These are phyloP conservation scores for Saprolegnia parasitica DNA, from an alignment of 352 stramenopile species.

Conservation along the genomic window DNA sequence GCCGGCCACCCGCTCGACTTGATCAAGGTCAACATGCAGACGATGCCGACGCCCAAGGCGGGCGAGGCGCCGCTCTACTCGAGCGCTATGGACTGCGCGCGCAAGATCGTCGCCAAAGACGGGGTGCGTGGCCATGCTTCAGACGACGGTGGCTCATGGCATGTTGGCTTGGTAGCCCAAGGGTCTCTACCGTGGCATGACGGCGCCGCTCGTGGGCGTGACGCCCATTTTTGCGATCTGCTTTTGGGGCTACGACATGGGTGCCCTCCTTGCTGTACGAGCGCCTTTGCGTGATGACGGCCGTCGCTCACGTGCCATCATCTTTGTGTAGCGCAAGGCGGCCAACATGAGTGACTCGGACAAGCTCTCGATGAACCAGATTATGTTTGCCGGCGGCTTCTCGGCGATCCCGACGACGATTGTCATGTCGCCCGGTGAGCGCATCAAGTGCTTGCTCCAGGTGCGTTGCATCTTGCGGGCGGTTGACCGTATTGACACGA, in stretches of 20 bases:
- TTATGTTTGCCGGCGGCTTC: constrained; percentile 89
- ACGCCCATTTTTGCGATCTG: constrained; percentile 95
- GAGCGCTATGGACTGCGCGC: constrained; percentile 85
- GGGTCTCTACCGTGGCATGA: constrained; percentile 94
- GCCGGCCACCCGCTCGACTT: constrained; percentile 94
- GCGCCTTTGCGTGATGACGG: background rate
- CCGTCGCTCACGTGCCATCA: constrained; percentile 22
- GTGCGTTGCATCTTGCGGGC: background rate
- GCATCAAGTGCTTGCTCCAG: constrained; percentile 95
- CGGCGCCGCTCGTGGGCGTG: constrained; percentile 91
- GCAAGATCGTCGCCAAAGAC: constrained; percentile 90
- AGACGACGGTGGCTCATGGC: constrained; percentile 7
- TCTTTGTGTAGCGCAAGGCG: constrained; percentile 47
- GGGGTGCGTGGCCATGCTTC: constrained; percentile 54
- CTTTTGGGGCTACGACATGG: constrained; percentile 98
- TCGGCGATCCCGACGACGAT: constrained; percentile 82
- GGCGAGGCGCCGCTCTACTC: constrained; percentile 70
- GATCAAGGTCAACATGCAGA: constrained; percentile 95
- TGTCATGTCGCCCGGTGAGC: constrained; percentile 94
- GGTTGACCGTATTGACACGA: background rate
- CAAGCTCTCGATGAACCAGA: constrained; percentile 70
- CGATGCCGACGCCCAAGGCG: constrained; percentile 65
- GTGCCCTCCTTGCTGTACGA: constrained; percentile 86
- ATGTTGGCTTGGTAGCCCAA: constrained; percentile 41
- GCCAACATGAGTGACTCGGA: constrained; percentile 52